Percentiles rank a stretch among this genome's conserved stretches.
Evolutionary conservation across 2,329 filamentous ascomycete species (phyloP).

Genomic region (Talaromyces sp.): DNA sequence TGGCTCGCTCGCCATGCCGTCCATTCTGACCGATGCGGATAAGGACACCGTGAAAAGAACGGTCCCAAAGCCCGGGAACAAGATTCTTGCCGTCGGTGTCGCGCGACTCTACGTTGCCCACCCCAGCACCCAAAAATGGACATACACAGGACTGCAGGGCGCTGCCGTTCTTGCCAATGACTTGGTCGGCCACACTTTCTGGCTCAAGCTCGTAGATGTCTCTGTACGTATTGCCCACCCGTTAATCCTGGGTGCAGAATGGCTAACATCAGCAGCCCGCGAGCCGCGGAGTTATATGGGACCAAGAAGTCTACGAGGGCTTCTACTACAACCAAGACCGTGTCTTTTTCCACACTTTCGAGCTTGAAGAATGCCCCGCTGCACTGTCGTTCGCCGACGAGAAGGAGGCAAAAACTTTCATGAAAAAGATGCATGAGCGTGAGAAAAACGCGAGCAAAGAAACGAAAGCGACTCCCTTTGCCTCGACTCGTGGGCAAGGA

Average conservation of each 20-base stretch:
- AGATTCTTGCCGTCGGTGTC: constrained; percentile 93
- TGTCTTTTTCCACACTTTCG: constrained; percentile 96
- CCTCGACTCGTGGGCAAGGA: constrained; percentile 45
- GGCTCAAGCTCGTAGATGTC: constrained; percentile 95
- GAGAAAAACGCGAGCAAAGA: constrained; percentile 93
- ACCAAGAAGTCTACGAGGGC: constrained; percentile 94
- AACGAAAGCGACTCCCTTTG: constrained; percentile 72
- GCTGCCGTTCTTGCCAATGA: constrained; percentile 90
- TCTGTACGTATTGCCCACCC: constrained; percentile 59
- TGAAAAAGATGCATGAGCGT: constrained; percentile 94
- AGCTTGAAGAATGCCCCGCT: constrained; percentile 86
- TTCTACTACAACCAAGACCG: constrained; percentile 96
- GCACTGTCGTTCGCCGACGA: constrained; percentile 91
- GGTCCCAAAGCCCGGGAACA: constrained; percentile 91
- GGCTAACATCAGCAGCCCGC: constrained; percentile 51
- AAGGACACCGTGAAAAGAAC: constrained; percentile 94
- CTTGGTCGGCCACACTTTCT: constrained; percentile 89
- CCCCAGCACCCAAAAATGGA: constrained; percentile 82
- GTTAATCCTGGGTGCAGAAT: not conserved
- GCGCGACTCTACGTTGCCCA: constrained; percentile 90
- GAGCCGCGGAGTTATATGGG: constrained; percentile 84
- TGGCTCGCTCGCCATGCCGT: constrained; percentile 44
- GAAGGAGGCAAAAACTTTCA: constrained; percentile 94
- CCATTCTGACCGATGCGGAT: constrained; percentile 82
- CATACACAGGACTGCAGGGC: constrained; percentile 87